phyloP scores from a whole-genome alignment of 1,284 basidiomycete genomes.

The Papiliotrema flavescens region DNA sequence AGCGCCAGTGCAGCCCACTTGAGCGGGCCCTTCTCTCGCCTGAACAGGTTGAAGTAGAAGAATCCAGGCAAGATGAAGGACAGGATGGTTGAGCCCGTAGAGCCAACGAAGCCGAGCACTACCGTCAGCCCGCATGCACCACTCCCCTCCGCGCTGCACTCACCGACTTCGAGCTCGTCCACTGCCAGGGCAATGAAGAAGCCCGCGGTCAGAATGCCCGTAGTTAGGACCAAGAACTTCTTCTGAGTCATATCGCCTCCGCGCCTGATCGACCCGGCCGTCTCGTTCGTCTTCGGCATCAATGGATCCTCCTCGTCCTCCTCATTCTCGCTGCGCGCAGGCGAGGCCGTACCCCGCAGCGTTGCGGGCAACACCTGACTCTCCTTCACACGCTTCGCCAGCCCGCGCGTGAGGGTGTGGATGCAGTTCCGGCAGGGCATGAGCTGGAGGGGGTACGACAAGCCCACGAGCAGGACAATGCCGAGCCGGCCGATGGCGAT shows the following conservation, averaged over 20 bases:
- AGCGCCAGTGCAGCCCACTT: constrained; percentile 65
- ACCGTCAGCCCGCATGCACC: constrained; percentile 6
- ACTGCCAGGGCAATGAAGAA: constrained; percentile 73
- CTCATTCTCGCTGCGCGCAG: constrained; percentile 26
- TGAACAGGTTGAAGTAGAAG: constrained; percentile 59
- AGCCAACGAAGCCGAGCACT: constrained; percentile 95
- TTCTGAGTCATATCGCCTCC: constrained; percentile 62
- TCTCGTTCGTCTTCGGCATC: constrained; percentile 36
- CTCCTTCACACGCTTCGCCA: constrained; percentile 5
- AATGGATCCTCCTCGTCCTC: constrained; percentile 51
- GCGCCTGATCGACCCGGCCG: constrained; percentile 37
- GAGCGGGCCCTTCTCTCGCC: constrained; percentile 60
- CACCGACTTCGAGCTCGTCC: constrained; percentile 76
- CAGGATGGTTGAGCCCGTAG: constrained; percentile 92
- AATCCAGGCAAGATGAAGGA: constrained; percentile 90
- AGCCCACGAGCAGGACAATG: constrained; percentile 83
- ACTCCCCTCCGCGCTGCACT: constrained; percentile 33
- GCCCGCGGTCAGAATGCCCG: constrained; percentile 64
- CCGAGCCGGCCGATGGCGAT: constrained; percentile 90
- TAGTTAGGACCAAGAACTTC: constrained; percentile 73
- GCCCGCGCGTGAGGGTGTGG: constrained; percentile 64
- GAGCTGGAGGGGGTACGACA: constrained; percentile 89
- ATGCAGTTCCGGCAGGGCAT: constrained; percentile 90
- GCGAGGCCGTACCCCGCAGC: not conserved
- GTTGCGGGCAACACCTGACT: constrained; percentile 12